These are phyloP conservation scores for Monosporozyma siamensis DNA, from an alignment of 805 yeast species.

Conservation along the genomic window DNA sequence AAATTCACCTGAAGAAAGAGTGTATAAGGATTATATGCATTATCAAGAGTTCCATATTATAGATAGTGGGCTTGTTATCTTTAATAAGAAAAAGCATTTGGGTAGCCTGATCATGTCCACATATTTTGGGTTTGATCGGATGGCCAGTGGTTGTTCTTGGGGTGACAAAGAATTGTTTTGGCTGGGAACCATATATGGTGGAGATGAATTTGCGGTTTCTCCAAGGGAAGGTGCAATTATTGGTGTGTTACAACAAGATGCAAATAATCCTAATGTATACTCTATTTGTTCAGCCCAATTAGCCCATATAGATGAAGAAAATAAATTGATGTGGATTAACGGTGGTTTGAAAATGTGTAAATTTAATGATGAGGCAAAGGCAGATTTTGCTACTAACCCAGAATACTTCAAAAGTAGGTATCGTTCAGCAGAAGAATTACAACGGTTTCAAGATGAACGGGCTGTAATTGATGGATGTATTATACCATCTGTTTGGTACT, in stretches of 20 bases:
- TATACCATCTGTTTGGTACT: slow-evolving; percentile 9
- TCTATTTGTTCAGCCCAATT: slow-evolving; percentile 28
- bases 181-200: slow-evolving; percentile 47
- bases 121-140: slow-evolving; percentile 15
- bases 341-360: slow-evolving; percentile 63
- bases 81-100: slow-evolving; percentile 19
- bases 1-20: slow-evolving; percentile 9
- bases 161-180: slow-evolving; percentile 77
- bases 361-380: slow-evolving; percentile 27
- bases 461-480: slow-evolving; percentile 12
- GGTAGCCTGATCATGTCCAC: slow-evolving; percentile 21
- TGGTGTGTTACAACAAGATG: slow-evolving; percentile 25
- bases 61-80: slow-evolving; percentile 29
- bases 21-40: slow-evolving; percentile 17
- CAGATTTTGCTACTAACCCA: slow-evolving; percentile 25
- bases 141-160: slow-evolving; percentile 36
- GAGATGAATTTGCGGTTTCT: slow-evolving; percentile 32
- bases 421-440: slow-evolving; percentile 4
- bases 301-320: slow-evolving; percentile 19
- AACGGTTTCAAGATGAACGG: slow-evolving; percentile 10
- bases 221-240: slow-evolving; percentile 30
- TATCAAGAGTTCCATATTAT: slow-evolving; percentile 21
- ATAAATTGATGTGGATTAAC: slow-evolving; percentile 48
- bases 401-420: slow-evolving; percentile 22
- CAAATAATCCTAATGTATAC: slow-evolving; percentile 2